phyloP scores from a whole-genome alignment of 2,329 filamentous ascomycete species.

The Beauveria brongniartii region DNA sequence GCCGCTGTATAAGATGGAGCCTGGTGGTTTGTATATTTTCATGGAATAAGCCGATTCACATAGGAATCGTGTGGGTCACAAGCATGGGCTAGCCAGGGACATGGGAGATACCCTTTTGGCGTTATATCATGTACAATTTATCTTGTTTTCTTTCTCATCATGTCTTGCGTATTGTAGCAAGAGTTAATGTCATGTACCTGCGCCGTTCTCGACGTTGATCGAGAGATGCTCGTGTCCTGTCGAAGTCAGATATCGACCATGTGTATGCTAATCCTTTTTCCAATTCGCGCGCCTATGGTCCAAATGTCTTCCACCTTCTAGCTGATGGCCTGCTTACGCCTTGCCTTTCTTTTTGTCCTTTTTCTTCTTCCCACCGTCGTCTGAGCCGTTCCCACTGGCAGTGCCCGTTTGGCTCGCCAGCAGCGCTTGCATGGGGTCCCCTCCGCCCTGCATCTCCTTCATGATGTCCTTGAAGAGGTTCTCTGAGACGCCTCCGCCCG shows the following conservation, averaged over 20 bases:
- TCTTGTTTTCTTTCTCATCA: conserved; percentile 1
- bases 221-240: not conserved
- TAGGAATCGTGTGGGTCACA: not conserved
- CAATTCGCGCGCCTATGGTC: not conserved
- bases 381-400: conserved; percentile 19
- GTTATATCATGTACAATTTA: conserved; percentile 9
- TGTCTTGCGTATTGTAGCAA: not conserved
- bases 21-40: conserved; percentile 8
- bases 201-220: no score
- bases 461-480: conserved; percentile 96
- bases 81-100: not conserved
- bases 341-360: conserved; percentile 46
- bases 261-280: not conserved
- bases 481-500: conserved; percentile 86
- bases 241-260: not conserved
- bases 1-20: conserved; percentile 19
- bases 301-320: not conserved
- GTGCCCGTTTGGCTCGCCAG: conserved; percentile 29
- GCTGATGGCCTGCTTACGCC: conserved; percentile 14
- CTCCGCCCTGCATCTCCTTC: conserved; percentile 68
- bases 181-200: not conserved
- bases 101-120: conserved; percentile 4
- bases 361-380: conserved; percentile 28
- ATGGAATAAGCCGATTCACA: not conserved
- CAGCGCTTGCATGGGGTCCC: conserved; percentile 36